Base-by-base conservation (phyloP, 2,329 filamentous ascomycete species). In the Penicillium sp. region DNA sequence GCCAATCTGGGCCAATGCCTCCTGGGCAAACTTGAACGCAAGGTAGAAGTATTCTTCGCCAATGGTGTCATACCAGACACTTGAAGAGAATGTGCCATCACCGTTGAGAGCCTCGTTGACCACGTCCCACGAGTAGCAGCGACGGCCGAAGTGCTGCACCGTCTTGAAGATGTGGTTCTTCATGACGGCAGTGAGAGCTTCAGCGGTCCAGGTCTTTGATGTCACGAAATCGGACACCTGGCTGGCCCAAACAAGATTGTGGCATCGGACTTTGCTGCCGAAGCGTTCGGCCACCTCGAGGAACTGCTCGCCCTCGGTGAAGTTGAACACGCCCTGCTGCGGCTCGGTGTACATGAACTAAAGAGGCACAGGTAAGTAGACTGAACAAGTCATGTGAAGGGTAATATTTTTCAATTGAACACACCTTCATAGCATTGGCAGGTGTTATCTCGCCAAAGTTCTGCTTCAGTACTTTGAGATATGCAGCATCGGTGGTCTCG, bases 361-460 rank as follows among this genome's bases (percentile, higher is more conserved):
- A 6, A 59, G 43, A 30, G 2, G 14, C 6, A 30, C 10, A 30
- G 8, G 45, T 48, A n/a, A 48, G 6, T n/a, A 1, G 22, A 28
- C 6, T 22, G 42, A 8, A 28, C 25, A 4, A 30, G 14, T n/a
- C 16, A 26, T 14, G 3, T n/a, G 19, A 4, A 0, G 6, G 35
- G 10, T 6, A 6, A 42, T 40, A 1, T 2, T 0, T 28, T 11
- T 7, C 25, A 19, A 40, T 42, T 26, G 14, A 7, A 40, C 37
- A 53, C 55, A 72, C 70, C 65, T 84, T 84, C 71, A 86, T 83
- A 2, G 81, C 81, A 70, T 89, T 89, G 52, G 83, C 84, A 0
- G 85, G 84, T 0, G 86, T 87, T n/a, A 87, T 79, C 73, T 86
- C 82, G 43, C 86, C 87, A 66, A 88, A 89, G 68, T 87, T 84